phyloP scores from a whole-genome alignment of 2,329 filamentous ascomycete genomes.

The Exophiala mesophila region DNA sequence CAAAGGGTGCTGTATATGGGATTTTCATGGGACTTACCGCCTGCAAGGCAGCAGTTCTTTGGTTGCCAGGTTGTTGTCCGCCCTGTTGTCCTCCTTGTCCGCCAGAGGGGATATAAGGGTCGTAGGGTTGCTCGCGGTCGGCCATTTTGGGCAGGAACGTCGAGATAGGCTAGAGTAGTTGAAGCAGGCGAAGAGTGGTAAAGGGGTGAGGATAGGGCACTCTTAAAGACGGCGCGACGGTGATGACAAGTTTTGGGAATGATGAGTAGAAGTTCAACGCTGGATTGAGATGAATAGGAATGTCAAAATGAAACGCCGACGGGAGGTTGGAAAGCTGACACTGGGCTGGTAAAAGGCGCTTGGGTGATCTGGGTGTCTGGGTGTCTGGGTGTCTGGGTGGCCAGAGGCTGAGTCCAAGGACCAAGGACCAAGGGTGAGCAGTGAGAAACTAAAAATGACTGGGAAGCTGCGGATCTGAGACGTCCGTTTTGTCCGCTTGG shows the following conservation, averaged over 20 bases:
- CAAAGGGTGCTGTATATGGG: neutral
- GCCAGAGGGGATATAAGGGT: conserved; percentile 80
- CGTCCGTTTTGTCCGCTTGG: neutral
- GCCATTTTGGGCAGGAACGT: conserved; percentile 43
- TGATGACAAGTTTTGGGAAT: neutral
- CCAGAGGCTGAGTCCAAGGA: neutral
- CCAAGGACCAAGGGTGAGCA: neutral
- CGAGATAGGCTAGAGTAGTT: neutral
- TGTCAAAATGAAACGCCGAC: conserved; percentile 12
- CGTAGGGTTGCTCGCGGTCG: conserved; percentile 65
- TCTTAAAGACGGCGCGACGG: neutral
- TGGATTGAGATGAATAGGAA: conserved; percentile 8
- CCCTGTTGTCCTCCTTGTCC: conserved; percentile 31
- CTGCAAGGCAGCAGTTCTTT: conserved; percentile 70
- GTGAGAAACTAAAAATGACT: neutral
- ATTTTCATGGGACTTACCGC: conserved; percentile 58
- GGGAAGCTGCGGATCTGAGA: neutral
- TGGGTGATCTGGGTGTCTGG: conserved; percentile 18
- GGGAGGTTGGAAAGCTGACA: conserved; percentile 22
- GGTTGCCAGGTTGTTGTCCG: conserved; percentile 49
- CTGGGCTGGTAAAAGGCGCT: conserved; percentile 14
- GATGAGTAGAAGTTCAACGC: neutral
- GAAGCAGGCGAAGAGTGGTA: neutral
- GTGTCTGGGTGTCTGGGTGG: no score
- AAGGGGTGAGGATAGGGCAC: neutral